phyloP scores from a whole-genome alignment of 257 asterid species.

The Jacaranda copaia region DNA sequence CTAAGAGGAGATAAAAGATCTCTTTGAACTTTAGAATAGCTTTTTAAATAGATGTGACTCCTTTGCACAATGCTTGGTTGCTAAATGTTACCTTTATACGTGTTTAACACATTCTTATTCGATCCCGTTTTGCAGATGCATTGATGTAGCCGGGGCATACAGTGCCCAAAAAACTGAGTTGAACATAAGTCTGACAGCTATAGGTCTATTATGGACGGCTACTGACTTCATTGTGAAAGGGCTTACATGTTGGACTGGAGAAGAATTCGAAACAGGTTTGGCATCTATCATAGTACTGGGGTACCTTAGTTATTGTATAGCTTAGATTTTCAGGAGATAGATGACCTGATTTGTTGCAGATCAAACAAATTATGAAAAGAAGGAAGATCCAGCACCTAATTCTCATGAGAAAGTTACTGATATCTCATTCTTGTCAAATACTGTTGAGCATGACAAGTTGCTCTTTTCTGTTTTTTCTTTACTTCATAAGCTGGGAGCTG shows the following conservation, averaged over 20 bases:
- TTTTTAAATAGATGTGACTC: conserved; percentile 14
- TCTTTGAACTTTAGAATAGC: conserved; percentile 20
- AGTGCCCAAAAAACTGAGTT: conserved; percentile 90
- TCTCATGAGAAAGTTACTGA: conserved; percentile 50
- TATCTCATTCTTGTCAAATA: conserved; percentile 46
- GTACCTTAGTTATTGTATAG: conserved; percentile 17
- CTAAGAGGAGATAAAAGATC: conserved; percentile 7
- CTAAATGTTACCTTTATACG: conserved; percentile 21
- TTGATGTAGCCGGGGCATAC: conserved; percentile 95
- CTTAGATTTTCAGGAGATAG: conserved; percentile 27
- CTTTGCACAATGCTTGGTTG: conserved; percentile 4
- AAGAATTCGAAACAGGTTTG: conserved; percentile 66
- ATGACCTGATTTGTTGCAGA: conserved; percentile 57
- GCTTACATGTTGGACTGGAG: conserved; percentile 50
- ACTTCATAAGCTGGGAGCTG: conserved; percentile 91
- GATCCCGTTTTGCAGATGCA: conserved; percentile 69
- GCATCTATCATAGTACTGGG: conserved; percentile 35
- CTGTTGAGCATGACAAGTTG: conserved; percentile 72
- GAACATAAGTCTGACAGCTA: conserved; percentile 96
- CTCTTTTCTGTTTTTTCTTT: conserved; percentile 84
- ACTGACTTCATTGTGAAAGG: conserved; percentile 93
- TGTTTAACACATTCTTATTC: conserved; percentile 31
- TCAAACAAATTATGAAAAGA: conserved; percentile 47
- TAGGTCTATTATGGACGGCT: conserved; percentile 95
- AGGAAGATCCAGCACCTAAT: conserved; percentile 44